Conservation (phyloP, 1,139 yeast genomes). For the Spencermartinsiella ligniputridi region DNA sequence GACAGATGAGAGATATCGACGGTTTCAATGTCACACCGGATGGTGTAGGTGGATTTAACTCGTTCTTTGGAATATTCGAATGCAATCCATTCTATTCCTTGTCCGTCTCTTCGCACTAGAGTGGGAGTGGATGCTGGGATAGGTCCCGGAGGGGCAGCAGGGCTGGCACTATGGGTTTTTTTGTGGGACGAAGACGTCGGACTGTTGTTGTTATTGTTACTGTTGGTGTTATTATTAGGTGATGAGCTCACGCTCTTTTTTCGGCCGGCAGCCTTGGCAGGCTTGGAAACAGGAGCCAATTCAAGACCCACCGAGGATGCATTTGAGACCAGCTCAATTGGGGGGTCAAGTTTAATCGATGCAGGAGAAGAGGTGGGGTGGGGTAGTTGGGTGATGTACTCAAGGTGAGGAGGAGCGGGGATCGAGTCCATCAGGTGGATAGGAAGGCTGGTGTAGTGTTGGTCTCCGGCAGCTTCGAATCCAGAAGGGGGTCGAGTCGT, state of each 20-base stretch:
- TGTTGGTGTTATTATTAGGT: neutral
- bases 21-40: conserved; percentile 35
- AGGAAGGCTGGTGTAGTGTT: neutral
- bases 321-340: conserved; percentile 1
- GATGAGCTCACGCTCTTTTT: neutral
- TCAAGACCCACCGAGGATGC: neutral
- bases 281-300: neutral
- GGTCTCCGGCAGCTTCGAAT: neutral
- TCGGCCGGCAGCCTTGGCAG: neutral
- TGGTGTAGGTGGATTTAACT: conserved; percentile 29
- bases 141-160: conserved; percentile 19
- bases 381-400: neutral
- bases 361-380: neutral
- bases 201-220: too few species aligned
- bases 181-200: neutral
- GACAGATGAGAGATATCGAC: conserved; percentile 28
- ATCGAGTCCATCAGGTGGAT: neutral
- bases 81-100: conserved; percentile 32
- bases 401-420: neutral
- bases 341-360: neutral
- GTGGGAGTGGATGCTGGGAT: conserved; percentile 26
- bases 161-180: neutral
- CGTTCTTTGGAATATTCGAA: conserved; percentile 35
- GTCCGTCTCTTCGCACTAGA: conserved; percentile 26
- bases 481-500: neutral